Base-by-base conservation (phyloP, 495 filamentous ascomycete genomes). In the Pyrenula massariospora region DNA sequence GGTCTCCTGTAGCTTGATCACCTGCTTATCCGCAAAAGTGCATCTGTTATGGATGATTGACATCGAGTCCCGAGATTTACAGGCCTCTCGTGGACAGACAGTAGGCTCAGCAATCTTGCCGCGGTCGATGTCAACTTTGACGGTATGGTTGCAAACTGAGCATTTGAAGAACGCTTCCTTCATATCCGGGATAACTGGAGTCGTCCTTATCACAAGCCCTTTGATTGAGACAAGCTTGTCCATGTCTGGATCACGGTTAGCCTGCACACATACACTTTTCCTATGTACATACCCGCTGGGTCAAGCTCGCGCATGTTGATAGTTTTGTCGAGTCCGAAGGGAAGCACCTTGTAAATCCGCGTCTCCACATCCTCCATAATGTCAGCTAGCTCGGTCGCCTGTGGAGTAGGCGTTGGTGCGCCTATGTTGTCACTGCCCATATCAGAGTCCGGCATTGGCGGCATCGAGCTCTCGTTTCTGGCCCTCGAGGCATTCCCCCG, bases 1-100 rank as follows among this genome's bases (percentile, higher is more conserved):
- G 0, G 93, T 99, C 69, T 99, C 93, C 68, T 99, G 93, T 25
- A 99, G 78, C 70, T 97, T 97, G 76, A 99, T 95, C 56, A 97
- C 90, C 63, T 99, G 93, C 71, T 97, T 99, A 65, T 99, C 93
- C 52, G 89, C 84, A 67, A 99, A 99, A 12, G 79, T 78, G 60
- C 90, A 97, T 55, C 93, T 88, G 69, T 99, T 97, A 76, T 99
- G 93, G 12, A 96, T 77, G 58, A 99, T 91, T 65, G 96, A 89
- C 94, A 99, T 97, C 22, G 90, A 93, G 66, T 99, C 97, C 59
- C 83, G 84, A 50, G 84, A 82, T 50, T 83, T 79, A 71, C 93
- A 99, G 50, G 85, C 80, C n/a, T 79, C 74, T 20, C 94, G 84
- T 10, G 92, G 91, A 63, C 93, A 99, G 60, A 82, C 75, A 2